These are phyloP conservation scores for Beauveria asiatica DNA, from an alignment of 2,329 filamentous ascomycete species.

Conservation along the genomic window DNA sequence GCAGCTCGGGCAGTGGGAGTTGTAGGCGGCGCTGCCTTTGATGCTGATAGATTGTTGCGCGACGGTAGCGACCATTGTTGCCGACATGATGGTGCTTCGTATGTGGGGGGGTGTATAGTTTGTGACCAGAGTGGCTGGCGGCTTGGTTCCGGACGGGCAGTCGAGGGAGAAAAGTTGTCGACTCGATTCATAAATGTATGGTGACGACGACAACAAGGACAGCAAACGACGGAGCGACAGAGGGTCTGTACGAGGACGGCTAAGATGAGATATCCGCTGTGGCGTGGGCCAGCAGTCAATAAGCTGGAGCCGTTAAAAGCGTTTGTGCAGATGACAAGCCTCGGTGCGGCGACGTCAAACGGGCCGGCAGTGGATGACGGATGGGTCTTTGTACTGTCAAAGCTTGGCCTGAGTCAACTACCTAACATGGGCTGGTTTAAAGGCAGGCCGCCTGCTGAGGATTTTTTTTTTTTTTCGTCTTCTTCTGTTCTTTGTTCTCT, in stretches of 20 bases:
- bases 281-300: not conserved
- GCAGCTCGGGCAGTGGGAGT: conserved; percentile 42
- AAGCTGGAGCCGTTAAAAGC: not conserved
- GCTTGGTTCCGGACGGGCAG: not conserved
- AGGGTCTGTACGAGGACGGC: not conserved
- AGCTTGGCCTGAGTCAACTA: not conserved
- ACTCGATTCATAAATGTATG: not conserved
- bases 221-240: conserved; percentile 13
- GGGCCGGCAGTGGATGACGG: not conserved
- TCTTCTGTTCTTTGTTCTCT: not conserved
- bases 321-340: not conserved
- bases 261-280: conserved; percentile 10
- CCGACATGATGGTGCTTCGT: conserved; percentile 13
- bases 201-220: not conserved
- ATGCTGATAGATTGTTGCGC: conserved; percentile 18
- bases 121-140: not conserved
- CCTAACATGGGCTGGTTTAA: not conserved
- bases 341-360: not conserved
- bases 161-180: not conserved
- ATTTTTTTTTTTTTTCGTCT: not conserved
- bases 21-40: conserved; percentile 16
- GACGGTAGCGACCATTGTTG: conserved; percentile 29
- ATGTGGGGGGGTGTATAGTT: not conserved
- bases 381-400: not conserved
- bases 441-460: not conserved